Evolutionary conservation across 2,329 filamentous ascomycete species (phyloP).

Genomic region (Trichoderma atroviride): DNA sequence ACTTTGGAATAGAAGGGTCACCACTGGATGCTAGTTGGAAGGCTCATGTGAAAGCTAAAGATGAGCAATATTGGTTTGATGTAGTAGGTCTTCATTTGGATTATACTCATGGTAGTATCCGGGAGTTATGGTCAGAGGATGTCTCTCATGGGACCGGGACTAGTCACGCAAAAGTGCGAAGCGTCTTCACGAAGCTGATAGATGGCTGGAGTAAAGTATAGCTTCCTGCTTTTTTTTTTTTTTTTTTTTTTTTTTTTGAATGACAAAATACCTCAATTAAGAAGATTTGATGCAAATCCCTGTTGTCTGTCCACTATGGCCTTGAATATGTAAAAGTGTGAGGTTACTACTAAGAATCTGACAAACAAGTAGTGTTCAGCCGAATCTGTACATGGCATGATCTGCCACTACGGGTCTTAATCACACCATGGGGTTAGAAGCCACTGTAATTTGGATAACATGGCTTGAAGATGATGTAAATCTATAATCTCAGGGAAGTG

Average conservation of each 20-base stretch:
- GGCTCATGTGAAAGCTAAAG: not conserved
- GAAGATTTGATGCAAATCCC: not conserved
- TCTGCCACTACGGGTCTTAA: too few relatives aligned
- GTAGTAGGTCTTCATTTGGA: not conserved
- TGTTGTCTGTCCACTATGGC: not conserved
- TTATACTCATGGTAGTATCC: not conserved
- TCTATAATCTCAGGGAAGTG: too few relatives aligned
- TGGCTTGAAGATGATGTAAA: too few relatives aligned
- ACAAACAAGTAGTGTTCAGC: not conserved
- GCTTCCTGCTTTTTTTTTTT: too few relatives aligned
- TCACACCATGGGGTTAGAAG: too few relatives aligned
- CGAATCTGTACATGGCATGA: too few relatives aligned
- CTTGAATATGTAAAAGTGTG: not conserved
- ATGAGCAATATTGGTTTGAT: not conserved
- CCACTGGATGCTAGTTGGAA: not conserved
- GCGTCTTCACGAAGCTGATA: not conserved
- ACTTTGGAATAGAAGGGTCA: not conserved
- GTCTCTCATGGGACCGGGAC: not conserved
- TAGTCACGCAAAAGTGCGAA: not conserved
- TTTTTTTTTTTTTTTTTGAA: not conserved
- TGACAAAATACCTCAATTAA: not conserved
- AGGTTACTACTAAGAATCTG: not conserved
- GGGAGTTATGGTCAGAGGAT: not conserved
- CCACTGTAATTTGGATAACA: too few relatives aligned
- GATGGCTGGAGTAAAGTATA: not conserved